Conservation (phyloP, 2,329 filamentous ascomycete genomes). For the Allantophomopsis cytisporea region DNA sequence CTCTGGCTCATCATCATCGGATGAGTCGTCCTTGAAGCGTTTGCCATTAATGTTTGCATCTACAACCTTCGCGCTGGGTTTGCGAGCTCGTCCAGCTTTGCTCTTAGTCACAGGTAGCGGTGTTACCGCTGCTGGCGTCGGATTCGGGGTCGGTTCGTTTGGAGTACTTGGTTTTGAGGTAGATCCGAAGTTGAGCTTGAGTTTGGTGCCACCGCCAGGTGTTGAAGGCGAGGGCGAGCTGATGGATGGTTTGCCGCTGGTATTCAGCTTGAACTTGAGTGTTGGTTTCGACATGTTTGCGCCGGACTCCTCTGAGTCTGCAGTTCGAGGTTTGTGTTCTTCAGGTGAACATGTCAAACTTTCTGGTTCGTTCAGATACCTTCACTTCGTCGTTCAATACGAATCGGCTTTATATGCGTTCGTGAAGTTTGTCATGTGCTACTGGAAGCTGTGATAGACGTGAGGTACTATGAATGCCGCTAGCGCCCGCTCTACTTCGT, state of each 20-base stretch:
- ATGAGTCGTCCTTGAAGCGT: slow-evolving; percentile 36
- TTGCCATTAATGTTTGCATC: slow-evolving; percentile 38
- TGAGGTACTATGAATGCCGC: too few relatives aligned
- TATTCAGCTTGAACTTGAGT: slow-evolving; percentile 15
- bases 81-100: slow-evolving; percentile 45
- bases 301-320: background rate
- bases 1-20: slow-evolving; percentile 31
- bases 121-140: background rate
- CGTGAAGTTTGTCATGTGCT: background rate
- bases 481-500: too few relatives aligned
- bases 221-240: background rate
- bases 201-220: slow-evolving; percentile 8
- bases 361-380: slow-evolving; percentile 1
- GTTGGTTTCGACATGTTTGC: slow-evolving; percentile 3
- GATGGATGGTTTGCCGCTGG: background rate
- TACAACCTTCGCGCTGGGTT: slow-evolving; percentile 41
- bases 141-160: slow-evolving; percentile 4
- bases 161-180: slow-evolving; percentile 13
- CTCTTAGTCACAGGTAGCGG: slow-evolving; percentile 27
- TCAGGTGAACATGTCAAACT: background rate
- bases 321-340: background rate
- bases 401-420: background rate
- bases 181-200: slow-evolving; percentile 12
- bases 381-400: background rate
- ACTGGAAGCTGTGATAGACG: background rate